Evolutionary conservation across 257 asterid genomes (phyloP).

Genomic region (Solanum dulcamara): DNA sequence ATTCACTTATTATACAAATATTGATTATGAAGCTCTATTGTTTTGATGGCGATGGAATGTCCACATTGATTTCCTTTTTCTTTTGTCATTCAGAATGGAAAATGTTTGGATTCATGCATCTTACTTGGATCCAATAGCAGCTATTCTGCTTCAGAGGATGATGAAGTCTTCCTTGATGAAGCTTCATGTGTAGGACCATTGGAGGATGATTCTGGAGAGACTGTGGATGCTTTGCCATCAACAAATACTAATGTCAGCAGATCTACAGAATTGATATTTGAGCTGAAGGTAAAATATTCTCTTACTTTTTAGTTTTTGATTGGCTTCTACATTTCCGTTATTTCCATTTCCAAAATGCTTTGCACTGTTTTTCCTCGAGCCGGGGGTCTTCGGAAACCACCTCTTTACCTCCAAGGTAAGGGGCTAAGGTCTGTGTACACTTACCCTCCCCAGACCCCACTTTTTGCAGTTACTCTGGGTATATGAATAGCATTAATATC

Average conservation of each 20-base stretch:
- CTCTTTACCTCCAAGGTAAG: background rate
- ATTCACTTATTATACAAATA: background rate
- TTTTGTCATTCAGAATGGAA: slow-evolving; percentile 50
- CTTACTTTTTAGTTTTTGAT: background rate
- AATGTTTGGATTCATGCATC: slow-evolving; percentile 74
- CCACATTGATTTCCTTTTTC: background rate
- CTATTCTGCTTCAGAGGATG: slow-evolving; percentile 69
- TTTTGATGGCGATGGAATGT: background rate
- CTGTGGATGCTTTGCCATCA: slow-evolving; percentile 15
- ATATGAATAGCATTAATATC: background rate
- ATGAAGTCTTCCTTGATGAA: slow-evolving; percentile 54
- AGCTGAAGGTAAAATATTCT: slow-evolving; percentile 53
- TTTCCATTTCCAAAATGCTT: background rate
- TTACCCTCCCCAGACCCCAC: background rate
- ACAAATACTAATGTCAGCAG: slow-evolving; percentile 32
- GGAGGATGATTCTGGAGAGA: slow-evolving; percentile 27
- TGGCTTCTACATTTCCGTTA: background rate
- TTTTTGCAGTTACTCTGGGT: background rate
- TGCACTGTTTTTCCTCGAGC: background rate
- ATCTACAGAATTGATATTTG: slow-evolving; percentile 57
- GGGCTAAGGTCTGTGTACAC: background rate
- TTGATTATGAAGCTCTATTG: background rate
- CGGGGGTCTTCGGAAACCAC: background rate
- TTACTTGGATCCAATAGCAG: slow-evolving; percentile 81
- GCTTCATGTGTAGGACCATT: slow-evolving; percentile 29